Evolutionary conservation across 202 grass and related monocot species (phyloP), one percentile per base, ranked within the genome.

Genomic region (Schoenoplectus triqueter): DNA sequence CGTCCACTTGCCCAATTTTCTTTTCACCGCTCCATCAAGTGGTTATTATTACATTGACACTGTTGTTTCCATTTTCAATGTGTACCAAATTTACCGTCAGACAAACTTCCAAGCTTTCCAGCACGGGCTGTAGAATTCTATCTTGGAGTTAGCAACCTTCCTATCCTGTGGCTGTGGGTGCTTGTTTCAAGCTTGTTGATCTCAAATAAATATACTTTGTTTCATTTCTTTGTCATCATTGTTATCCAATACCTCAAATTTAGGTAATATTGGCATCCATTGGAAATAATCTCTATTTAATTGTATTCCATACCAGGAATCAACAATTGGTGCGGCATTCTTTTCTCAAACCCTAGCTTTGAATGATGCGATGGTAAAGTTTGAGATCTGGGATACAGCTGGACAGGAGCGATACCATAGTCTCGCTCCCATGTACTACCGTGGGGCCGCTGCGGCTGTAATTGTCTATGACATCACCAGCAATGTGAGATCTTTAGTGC

Each of bases 321-420:
- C 91, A 0, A 94, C 94, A 41, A 97, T 97, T 14, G 94, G 91
- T 0, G 94, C 94, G 0, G 94, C 94, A 13, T 97, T 97, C 91
- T 97, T 97, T 88, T 92, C 91, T 13, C 94, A 97, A 82, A 97
- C 91, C 75, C 83, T 97, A 59, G 94, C 91, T 0, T 84, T 97
- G 14, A 92, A 89, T 21, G 94, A 94, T 1, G 88, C 89, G 31
- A 97, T 91, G 3, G 91, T 97, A 2, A 97, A 97, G 85, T 94
- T 97, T 39, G 91, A 97, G 85, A 97, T 97, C 31, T 97, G 94
- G 94, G 94, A 97, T 69, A 97, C 94, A 2, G 94, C 94, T 40
- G 94, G 94, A 52, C 94, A 97, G 79, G 94, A 97, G 85, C 60
- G 94, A 60, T 97, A 97, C 51, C 94, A 97, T 70, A 97, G 94